Conservation (phyloP, 1,284 basidiomycete species). For the Tilletia walkeri region DNA sequence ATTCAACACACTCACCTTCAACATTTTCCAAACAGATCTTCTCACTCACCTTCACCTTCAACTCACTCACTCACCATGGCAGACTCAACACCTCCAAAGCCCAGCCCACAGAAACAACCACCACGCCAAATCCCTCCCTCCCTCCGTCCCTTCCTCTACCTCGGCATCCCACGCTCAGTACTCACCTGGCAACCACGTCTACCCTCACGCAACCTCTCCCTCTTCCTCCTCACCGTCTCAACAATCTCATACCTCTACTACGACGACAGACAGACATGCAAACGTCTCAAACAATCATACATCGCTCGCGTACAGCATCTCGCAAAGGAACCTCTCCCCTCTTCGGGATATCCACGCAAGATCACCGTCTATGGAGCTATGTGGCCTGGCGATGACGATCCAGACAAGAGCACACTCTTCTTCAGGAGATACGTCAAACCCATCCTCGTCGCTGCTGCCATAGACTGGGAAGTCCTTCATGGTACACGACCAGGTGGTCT, state of each 20-base stretch:
- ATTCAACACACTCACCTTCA: neutral
- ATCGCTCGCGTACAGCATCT: conserved; percentile 75
- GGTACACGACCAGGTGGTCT: conserved; percentile 84
- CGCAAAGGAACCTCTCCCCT: conserved; percentile 67
- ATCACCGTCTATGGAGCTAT: conserved; percentile 82
- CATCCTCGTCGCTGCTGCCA: conserved; percentile 84
- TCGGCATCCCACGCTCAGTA: conserved; percentile 59
- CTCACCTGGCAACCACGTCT: conserved; percentile 62
- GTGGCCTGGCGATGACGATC: conserved; percentile 93
- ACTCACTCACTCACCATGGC: neutral
- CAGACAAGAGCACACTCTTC: conserved; percentile 76
- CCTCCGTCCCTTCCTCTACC: conserved; percentile 57
- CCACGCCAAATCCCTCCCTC: conserved; percentile 37
- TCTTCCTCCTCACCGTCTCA: conserved; percentile 77
- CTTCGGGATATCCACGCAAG: conserved; percentile 72
- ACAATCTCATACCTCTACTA: conserved; percentile 72
- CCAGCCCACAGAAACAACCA: neutral
- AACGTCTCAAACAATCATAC: conserved; percentile 73
- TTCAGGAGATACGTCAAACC: conserved; percentile 98
- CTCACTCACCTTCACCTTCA: neutral
- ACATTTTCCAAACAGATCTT: neutral
- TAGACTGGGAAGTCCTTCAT: conserved; percentile 82
- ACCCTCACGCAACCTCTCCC: conserved; percentile 88
- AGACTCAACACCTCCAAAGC: conserved; percentile 17
- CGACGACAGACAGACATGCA: conserved; percentile 80